Base-by-base conservation (phyloP, 768 basidiomycete species). In the Boletus sp. region DNA sequence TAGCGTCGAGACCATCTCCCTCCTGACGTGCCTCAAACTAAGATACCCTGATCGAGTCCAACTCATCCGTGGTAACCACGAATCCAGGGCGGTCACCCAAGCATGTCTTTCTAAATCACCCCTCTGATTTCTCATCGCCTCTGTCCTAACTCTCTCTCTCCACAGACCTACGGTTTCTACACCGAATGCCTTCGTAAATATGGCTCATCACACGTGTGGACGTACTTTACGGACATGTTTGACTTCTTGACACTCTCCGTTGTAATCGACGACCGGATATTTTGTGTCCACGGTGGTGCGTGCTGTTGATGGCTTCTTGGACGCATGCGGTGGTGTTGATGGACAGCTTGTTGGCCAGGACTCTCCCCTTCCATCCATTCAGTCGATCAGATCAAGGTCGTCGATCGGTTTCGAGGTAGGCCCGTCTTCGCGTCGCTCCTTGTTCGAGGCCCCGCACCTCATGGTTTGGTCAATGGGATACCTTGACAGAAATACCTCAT, bases 171-270 rank as follows among this genome's bases (percentile, higher is more conserved):
- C 67, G 97, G 97, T 13, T 99, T 99, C 77, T 99, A 99, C 73
- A 90, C 93, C 35, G 97, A 99, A 79, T 98, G 97, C 66, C 86
- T 96, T 21, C 83, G 95, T 39, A 99, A 99, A 74, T 99, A 99
- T 64, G 95, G 94, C 51, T 88, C 91, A 2, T 86, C 94, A 32
- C 88, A 90, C 63, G 96, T 98, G 33, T 99, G 97, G 97, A 94
- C 93, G 27, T 98, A 98, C 72, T 98, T 99, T 67, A 99, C 97
- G 55, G 97, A 99, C 75, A 97, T 99, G 96, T 99, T 99, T 72
- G 97, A 99, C 77, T 99, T 94, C 76, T 74, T 99, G 62, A 98
- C 97, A 11, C 78, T 99, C 53, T 94, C 92, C 33, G 95, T 96
- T 53, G 97, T 99, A 57, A 98, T 99, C 64, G 97, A 99, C 74